A percentile compares a stretch with the other conserved stretches of the same genome.
phyloP scores from a whole-genome alignment of 179 eudicot species.

The Gypsophila paniculata region DNA sequence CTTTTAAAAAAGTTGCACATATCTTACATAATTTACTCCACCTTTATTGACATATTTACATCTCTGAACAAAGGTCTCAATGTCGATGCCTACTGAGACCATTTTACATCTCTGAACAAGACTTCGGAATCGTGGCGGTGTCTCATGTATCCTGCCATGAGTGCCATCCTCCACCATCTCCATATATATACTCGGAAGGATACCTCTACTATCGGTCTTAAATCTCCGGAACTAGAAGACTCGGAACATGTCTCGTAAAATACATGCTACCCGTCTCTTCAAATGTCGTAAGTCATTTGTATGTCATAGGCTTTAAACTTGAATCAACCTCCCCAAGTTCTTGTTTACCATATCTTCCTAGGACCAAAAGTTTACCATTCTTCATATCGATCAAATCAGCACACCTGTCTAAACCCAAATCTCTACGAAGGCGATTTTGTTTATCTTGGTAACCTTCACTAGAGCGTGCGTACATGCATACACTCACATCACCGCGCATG shows the following conservation, averaged over 20 bases:
- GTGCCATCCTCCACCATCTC: too few relatives aligned
- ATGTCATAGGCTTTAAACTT: neutral
- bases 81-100: too few relatives aligned
- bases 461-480: conserved; percentile 4
- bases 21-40: too few relatives aligned
- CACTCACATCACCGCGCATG: neutral
- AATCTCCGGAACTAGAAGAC: neutral
- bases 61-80: too few relatives aligned
- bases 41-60: neutral
- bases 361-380: conserved; percentile 12
- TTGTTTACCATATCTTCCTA: neutral
- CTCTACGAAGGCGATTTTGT: conserved; percentile 1
- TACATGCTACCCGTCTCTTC: neutral
- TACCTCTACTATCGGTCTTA: too few relatives aligned
- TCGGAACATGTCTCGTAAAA: conserved; percentile 15
- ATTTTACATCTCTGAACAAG: too few relatives aligned
- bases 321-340: conserved; percentile 13
- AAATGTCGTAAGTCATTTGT: conserved; percentile 2
- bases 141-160: too few relatives aligned
- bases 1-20: too few relatives aligned
- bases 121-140: too few relatives aligned
- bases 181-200: too few relatives aligned
- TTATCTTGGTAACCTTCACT: neutral
- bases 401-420: neutral
- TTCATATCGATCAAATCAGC: conserved; percentile 13